Percentiles rank a stretch among this genome's conserved stretches.
Evolutionary conservation across 2,329 filamentous ascomycete genomes (phyloP).

Genomic region (Zymoseptoria pseudotritici): DNA sequence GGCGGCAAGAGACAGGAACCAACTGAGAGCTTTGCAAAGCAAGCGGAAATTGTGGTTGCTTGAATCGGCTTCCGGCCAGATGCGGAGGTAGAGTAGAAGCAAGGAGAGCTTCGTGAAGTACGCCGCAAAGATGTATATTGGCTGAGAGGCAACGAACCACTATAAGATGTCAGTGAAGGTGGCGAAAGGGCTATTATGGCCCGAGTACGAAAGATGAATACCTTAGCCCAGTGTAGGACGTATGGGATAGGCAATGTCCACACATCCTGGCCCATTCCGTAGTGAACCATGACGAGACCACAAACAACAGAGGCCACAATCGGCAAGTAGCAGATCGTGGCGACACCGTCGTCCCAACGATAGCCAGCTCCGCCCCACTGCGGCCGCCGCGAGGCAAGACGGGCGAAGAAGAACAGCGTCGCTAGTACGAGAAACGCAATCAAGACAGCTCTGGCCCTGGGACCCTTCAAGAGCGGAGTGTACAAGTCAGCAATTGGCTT

Average conservation of each 20-base stretch:
- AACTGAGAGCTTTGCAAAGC: constrained; percentile 4
- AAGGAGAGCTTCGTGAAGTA: constrained; percentile 11
- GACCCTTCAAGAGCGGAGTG: no score
- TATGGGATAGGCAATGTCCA: neutral
- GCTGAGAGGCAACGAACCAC: neutral
- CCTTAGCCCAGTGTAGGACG: neutral
- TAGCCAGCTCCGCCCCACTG: neutral
- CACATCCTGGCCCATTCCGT: neutral
- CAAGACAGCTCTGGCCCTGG: no score
- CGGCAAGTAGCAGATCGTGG: neutral
- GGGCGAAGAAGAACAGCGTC: neutral
- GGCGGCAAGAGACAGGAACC: constrained; percentile 1
- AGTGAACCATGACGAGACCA: neutral
- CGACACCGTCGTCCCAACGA: neutral
- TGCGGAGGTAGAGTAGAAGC: constrained; percentile 10
- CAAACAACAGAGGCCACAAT: neutral
- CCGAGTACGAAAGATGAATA: neutral
- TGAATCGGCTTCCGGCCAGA: neutral
- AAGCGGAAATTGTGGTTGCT: constrained; percentile 1
- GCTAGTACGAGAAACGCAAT: neutral
- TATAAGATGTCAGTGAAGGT: neutral
- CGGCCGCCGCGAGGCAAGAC: neutral
- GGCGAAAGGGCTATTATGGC: no score
- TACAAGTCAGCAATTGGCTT: no score
- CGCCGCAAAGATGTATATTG: constrained; percentile 7